Evolutionary conservation across 257 asterid genomes (phyloP), one percentile per base, ranked within the genome.

Genomic region (Capsicum rhomboideum): DNA sequence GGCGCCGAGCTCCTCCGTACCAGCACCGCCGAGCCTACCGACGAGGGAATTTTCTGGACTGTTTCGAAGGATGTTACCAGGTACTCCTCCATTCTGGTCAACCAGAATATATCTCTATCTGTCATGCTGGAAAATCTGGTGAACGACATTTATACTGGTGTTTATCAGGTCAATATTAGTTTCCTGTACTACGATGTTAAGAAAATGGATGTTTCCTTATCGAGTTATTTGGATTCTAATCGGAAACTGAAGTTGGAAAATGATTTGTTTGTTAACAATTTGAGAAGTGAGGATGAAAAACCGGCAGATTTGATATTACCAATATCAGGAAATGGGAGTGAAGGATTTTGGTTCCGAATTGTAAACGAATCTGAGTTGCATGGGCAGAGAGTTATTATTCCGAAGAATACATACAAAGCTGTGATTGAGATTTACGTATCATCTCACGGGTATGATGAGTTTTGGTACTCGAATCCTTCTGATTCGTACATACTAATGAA

Each of bases 401-500:
- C 98, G 4, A 23, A 20, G 23, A 93, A 92, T 83, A 85, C 98
- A 0, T 96, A 91, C 87, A 92, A 91, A 86, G 98, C 98, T 18
- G 94, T 93, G 85, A 44, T 96, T 46, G 98, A 96, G 89, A 86
- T 96, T 72, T 94, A 91, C 66, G 92, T 90, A 44, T 94, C 99
- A 52, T 90, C 77, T 53, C 99, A 96, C 37, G 97, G 95, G 6
- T 55, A 90, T 31, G 99, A 96, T 53, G 98, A 96, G 87, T 89
- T 92, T 56, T 96, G 99, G 99, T 94, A 92, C 93, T 82, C 97
- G 1, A 94, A 96, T 84, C 98, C 98, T 28, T 96, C 99, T 0
- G 97, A 94, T 89, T 72, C 86, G 7, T 94, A 96, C 87, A 84
- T 91, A 44, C 89, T 86, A 31, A 46, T 68, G 46, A 93, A 92